A percentile compares a stretch with the other conserved stretches of the same genome.
Evolutionary conservation across 129 eudicot species (phyloP).

Genomic region (Solidago caesia): DNA sequence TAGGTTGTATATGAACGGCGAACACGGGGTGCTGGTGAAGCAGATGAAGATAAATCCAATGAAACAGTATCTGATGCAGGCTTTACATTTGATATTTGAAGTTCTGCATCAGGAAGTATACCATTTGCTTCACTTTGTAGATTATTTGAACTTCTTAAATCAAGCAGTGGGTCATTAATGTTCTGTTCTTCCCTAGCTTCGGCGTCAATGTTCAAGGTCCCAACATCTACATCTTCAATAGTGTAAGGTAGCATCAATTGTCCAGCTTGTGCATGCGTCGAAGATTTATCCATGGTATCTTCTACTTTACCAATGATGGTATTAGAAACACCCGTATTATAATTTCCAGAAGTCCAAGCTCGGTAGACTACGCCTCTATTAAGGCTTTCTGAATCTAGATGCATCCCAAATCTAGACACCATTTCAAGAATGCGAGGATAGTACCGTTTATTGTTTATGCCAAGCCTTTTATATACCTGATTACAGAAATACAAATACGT

Average conservation of each 20-base stretch:
- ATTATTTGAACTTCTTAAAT: constrained; percentile 29
- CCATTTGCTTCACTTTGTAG: constrained; percentile 21
- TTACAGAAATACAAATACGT: constrained; percentile 5
- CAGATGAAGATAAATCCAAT: constrained; percentile 32
- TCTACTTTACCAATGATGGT: constrained; percentile 31
- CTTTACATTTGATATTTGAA: constrained; percentile 29
- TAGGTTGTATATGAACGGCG: constrained; percentile 58
- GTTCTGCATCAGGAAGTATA: constrained; percentile 35
- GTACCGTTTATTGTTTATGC: constrained; percentile 57
- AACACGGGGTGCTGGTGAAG: constrained; percentile 31
- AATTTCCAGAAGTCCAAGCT: constrained; percentile 73
- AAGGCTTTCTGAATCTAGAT: constrained; percentile 56
- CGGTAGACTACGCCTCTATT: constrained; percentile 68
- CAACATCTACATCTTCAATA: constrained; percentile 34
- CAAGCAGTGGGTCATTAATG: constrained; percentile 20
- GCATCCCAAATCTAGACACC: constrained; percentile 70
- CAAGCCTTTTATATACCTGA: constrained; percentile 79
- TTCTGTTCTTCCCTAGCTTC: constrained; percentile 24
- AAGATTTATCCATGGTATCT: constrained; percentile 10
- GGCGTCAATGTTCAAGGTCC: constrained; percentile 35
- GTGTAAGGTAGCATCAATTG: constrained; percentile 31
- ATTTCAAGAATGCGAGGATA: constrained; percentile 49
- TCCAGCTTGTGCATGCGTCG: constrained; percentile 23
- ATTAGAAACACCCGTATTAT: constrained; percentile 35
- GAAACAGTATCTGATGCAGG: constrained; percentile 27